Evolutionary conservation across 2,329 filamentous ascomycete genomes (phyloP), one percentile per base, ranked within the genome.

Genomic region (Colletotrichum tabaci): DNA sequence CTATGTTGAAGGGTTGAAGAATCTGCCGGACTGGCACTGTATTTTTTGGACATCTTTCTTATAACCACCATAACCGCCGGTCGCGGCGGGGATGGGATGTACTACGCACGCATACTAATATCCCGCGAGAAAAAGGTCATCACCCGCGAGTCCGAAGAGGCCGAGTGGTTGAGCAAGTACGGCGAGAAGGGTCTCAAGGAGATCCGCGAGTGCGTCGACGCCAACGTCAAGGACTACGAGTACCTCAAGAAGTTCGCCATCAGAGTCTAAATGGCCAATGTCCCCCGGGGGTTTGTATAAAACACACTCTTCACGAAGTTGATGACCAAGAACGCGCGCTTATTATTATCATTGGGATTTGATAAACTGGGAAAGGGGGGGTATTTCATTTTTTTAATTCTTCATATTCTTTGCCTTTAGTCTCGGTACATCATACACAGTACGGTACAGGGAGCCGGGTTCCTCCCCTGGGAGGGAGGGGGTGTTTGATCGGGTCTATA

Each of bases 171-270:
- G 40, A 84, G 91, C 74, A 95, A 94, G 82, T 96, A 89, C 77
- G 94, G 94, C 44, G 87, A 91, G 57, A 88, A 94, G 77, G 93
- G 86, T 15, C 90, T 92, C 67, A 90, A 89, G 79, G 80, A 91
- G 57, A 96, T 96, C 78, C 86, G 91, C 72, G 85, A 90, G 76
- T 91, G 88, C 15, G 93, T 95, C 47, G 87, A 93, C 72, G 91
- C 88, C 65, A 95, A 94, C 77, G 84, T 93, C 58, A 85, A 87
- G 61, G 88, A 94, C 79, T 96, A 96, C 80, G 92, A 96, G 82
- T 94, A 95, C 79, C 83, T 96, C 81, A 95, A 93, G 87, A 87
- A 90, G 77, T 96, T 94, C 82, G 91, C 91, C 72, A 86, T 94
- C 77, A 88, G 89, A 81, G 84, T 89, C 73, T 90, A 81, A 77